A percentile compares a stretch with the other conserved stretches of the same genome.
Conservation (phyloP, 805 yeast species). For the Cyberlindnera mississippiensis region DNA sequence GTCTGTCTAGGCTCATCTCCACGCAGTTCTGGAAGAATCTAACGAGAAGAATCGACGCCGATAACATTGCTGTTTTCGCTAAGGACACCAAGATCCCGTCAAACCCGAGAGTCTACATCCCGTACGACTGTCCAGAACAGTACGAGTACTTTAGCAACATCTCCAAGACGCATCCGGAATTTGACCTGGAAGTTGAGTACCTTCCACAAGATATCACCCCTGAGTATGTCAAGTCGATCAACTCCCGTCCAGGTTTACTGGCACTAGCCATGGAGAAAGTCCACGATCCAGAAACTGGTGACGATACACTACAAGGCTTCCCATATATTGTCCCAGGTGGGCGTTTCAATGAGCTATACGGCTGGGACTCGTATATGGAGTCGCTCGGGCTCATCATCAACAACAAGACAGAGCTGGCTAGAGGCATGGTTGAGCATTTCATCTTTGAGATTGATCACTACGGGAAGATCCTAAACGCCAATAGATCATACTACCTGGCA, state of each 20-base stretch:
- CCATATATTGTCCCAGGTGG: conserved; percentile 98
- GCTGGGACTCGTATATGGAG: conserved; percentile 97
- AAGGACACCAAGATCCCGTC: conserved; percentile 71
- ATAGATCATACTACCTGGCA: conserved; percentile 83
- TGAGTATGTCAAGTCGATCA: conserved; percentile 70
- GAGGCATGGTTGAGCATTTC: conserved; percentile 90
- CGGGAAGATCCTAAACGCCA: conserved; percentile 92
- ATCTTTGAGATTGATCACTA: conserved; percentile 86
- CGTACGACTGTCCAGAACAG: conserved; percentile 65
- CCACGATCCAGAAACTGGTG: conserved; percentile 48
- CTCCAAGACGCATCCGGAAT: conserved; percentile 49
- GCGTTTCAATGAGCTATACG: conserved; percentile 91
- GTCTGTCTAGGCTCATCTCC: conserved; percentile 68
- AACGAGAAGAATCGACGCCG: conserved; percentile 64
- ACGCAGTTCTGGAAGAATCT: conserved; percentile 78
- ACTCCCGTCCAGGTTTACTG: conserved; percentile 79
- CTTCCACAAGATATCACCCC: conserved; percentile 75
- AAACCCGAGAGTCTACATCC: conserved; percentile 75
- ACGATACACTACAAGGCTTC: conserved; percentile 51
- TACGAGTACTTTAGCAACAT: conserved; percentile 60
- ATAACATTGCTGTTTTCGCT: conserved; percentile 66
- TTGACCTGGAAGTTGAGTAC: conserved; percentile 66
- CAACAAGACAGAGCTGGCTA: conserved; percentile 62
- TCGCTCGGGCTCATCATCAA: conserved; percentile 75
- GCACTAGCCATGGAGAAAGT: conserved; percentile 67